Conservation (phyloP, 768 basidiomycete species). For the Mycena belliarum region DNA sequence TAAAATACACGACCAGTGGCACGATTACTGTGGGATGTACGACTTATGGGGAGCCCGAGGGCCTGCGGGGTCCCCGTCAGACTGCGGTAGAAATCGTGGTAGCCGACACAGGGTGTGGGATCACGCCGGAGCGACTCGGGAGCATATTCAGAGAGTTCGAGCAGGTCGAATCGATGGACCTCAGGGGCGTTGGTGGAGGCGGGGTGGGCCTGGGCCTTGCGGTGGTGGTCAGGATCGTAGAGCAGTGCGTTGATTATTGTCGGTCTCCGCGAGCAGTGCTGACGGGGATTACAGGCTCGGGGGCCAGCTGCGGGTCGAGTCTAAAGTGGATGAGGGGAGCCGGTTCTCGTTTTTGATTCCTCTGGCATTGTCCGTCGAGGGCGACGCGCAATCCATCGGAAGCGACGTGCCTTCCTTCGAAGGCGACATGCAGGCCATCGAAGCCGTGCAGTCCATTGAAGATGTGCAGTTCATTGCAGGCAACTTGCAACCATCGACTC, state of each 20-base stretch:
- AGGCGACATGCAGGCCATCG: too few species aligned
- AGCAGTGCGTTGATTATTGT: conserved; percentile 39
- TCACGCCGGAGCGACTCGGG: conserved; percentile 63
- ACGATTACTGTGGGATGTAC: conserved; percentile 61
- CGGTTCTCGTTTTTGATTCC: conserved; percentile 74
- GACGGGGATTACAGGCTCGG: conserved; percentile 39
- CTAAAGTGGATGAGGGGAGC: conserved; percentile 62
- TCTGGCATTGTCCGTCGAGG: conserved; percentile 44
- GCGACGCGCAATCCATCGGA: too few species aligned
- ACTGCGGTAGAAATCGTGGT: conserved; percentile 70
- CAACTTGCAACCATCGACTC: conserved; percentile 22
- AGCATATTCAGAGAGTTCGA: conserved; percentile 81
- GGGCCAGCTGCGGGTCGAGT: conserved; percentile 79
- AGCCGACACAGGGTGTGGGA: conserved; percentile 74
- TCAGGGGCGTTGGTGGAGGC: conserved; percentile 32
- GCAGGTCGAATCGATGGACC: conserved; percentile 60
- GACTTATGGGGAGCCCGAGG: conserved; percentile 51
- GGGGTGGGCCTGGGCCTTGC: conserved; percentile 73
- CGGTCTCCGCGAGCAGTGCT: neutral
- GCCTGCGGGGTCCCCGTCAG: conserved; percentile 44
- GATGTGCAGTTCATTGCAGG: conserved; percentile 23
- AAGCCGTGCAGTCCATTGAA: too few species aligned
- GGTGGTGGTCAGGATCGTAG: conserved; percentile 78
- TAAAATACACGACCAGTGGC: conserved; percentile 72
- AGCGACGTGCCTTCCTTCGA: too few species aligned